A percentile compares a stretch with the other conserved stretches of the same genome.
phyloP scores from a whole-genome alignment of 2,329 filamentous ascomycete species.

The Cordyceps tenuipes region DNA sequence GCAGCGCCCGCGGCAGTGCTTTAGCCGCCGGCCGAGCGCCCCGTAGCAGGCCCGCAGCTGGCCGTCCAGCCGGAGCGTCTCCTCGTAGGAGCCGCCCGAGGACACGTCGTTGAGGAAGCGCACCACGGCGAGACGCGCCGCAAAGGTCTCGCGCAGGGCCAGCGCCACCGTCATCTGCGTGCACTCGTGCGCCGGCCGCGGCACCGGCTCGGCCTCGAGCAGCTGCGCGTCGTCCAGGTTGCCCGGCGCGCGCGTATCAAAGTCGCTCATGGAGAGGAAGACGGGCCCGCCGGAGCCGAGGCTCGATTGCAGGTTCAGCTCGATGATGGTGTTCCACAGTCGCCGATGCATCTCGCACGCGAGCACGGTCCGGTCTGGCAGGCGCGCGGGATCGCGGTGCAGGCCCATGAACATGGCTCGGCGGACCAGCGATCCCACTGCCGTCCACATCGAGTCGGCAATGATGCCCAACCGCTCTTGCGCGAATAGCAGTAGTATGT shows the following conservation, averaged over 20 bases:
- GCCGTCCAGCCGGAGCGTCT: constrained; percentile 35
- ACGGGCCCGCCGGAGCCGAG: constrained; percentile 38
- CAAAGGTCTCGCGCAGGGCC: constrained; percentile 34
- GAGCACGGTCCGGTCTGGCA: constrained; percentile 29
- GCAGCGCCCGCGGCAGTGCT: constrained; percentile 15
- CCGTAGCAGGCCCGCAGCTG: constrained; percentile 37
- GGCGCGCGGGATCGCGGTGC: constrained; percentile 37
- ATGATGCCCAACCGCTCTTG: constrained; percentile 30
- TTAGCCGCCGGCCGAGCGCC: constrained; percentile 26
- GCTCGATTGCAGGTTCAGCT: constrained; percentile 37
- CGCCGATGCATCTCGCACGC: constrained; percentile 40
- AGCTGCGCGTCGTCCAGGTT: constrained; percentile 45
- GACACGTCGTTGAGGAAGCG: constrained; percentile 36
- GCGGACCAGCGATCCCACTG: constrained; percentile 34
- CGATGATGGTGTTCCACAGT: constrained; percentile 45
- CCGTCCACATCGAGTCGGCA: constrained; percentile 40
- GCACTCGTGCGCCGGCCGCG: constrained; percentile 27
- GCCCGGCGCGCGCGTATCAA: constrained; percentile 38
- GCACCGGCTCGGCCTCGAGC: constrained; percentile 19
- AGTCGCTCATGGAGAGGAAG: constrained; percentile 35
- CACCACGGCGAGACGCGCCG: constrained; percentile 32
- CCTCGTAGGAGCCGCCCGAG: constrained; percentile 31
- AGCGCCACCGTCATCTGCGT: constrained; percentile 34
- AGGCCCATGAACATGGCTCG: constrained; percentile 42
- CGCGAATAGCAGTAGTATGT: constrained; percentile 36